These are phyloP conservation scores for Apophysomyces trapeziformis DNA, from an alignment of 371 early-diverging fungal species.

Conservation along the genomic window DNA sequence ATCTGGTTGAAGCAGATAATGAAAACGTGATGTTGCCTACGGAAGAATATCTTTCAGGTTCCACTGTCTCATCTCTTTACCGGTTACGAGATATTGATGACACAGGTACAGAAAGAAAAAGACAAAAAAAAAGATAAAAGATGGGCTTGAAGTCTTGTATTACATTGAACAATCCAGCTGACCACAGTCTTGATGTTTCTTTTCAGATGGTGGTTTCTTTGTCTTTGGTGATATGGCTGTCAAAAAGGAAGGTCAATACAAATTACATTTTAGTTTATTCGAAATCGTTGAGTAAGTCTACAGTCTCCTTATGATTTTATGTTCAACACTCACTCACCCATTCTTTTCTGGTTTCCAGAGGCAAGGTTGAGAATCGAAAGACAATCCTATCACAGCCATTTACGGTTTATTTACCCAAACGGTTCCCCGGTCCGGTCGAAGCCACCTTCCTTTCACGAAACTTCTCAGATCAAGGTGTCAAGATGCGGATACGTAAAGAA, in stretches of 20 bases:
- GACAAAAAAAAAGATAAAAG: not conserved
- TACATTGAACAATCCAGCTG: too few species aligned
- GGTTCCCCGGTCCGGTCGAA: conserved; percentile 88
- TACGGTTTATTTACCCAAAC: conserved; percentile 82
- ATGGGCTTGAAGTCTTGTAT: not conserved
- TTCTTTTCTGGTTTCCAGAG: conserved; percentile 27
- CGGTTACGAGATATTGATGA: conserved; percentile 79
- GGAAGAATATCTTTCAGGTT: conserved; percentile 56
- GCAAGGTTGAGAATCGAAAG: conserved; percentile 69
- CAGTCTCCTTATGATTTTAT: not conserved
- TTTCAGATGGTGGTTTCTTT: conserved; percentile 84
- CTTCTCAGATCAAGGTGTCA: conserved; percentile 92
- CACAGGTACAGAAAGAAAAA: conserved; percentile 29
- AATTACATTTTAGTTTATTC: conserved; percentile 84
- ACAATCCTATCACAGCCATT: conserved; percentile 72
- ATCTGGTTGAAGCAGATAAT: conserved; percentile 51
- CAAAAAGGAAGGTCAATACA: conserved; percentile 82
- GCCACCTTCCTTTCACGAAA: conserved; percentile 82
- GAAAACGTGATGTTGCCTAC: conserved; percentile 28
- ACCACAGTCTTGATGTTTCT: not conserved
- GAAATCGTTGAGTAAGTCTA: conserved; percentile 74
- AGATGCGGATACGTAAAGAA: conserved; percentile 84
- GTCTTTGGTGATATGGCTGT: conserved; percentile 94
- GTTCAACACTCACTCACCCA: too few species aligned
- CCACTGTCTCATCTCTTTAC: conserved; percentile 84